phyloP scores from a whole-genome alignment of 2,329 filamentous ascomycete genomes.

The Neopestalotiopsis rosae region DNA sequence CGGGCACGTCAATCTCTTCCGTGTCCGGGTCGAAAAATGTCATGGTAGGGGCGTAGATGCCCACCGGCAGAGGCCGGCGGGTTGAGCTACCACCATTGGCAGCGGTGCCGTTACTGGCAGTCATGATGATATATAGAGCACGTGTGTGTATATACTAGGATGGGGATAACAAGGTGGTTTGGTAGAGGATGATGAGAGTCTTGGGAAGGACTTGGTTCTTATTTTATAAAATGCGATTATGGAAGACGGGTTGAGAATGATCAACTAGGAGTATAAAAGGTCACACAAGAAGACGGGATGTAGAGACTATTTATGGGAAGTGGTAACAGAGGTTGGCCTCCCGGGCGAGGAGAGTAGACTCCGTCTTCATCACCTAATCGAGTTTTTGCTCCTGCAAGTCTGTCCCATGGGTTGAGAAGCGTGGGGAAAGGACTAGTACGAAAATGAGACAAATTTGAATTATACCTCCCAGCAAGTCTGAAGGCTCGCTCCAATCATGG shows the following conservation, averaged over 20 bases:
- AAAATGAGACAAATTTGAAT: slow-evolving; percentile 16
- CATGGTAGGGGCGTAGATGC: slow-evolving; percentile 89
- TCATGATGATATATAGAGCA: slow-evolving; percentile 36
- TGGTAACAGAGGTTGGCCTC: background rate
- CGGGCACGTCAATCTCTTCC: slow-evolving; percentile 81
- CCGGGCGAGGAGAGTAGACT: background rate
- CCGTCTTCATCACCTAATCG: slow-evolving; percentile 16
- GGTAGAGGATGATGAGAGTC: slow-evolving; percentile 15
- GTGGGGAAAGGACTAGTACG: slow-evolving; percentile 17
- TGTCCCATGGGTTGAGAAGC: slow-evolving; percentile 9
- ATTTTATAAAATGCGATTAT: background rate
- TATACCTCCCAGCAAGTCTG: slow-evolving; percentile 23
- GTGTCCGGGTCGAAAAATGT: slow-evolving; percentile 87
- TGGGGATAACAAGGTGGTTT: slow-evolving; percentile 4
- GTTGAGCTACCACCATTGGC: slow-evolving; percentile 35
- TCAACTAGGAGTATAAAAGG: slow-evolving; percentile 20
- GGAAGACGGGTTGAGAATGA: slow-evolving; percentile 14
- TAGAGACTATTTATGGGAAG: slow-evolving; percentile 15
- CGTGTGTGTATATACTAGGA: slow-evolving; percentile 4
- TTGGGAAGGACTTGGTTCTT: background rate
- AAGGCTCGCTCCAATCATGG: slow-evolving; percentile 43
- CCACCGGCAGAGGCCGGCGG: slow-evolving; percentile 70
- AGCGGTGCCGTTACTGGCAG: slow-evolving; percentile 34
- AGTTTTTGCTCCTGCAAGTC: background rate
- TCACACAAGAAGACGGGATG: slow-evolving; percentile 21